Evolutionary conservation across 2,329 filamentous ascomycete genomes (phyloP).

Genomic region (Ceratocystis ficicola): DNA sequence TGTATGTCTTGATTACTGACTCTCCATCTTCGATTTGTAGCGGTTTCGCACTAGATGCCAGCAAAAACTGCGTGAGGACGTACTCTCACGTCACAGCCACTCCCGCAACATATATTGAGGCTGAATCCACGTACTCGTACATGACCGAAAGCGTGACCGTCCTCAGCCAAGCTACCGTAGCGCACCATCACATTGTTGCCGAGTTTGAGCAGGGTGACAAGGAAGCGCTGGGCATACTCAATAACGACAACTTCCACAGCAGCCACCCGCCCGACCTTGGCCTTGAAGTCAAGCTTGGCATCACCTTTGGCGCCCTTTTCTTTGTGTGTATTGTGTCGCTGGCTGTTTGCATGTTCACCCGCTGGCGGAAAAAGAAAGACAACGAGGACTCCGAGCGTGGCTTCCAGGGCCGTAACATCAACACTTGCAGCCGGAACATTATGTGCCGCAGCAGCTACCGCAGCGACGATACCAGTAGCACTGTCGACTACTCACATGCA

Average conservation of each 20-base stretch:
- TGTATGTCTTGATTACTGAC: neutral
- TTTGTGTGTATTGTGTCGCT: conserved; percentile 18
- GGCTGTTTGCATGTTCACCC: conserved; percentile 19
- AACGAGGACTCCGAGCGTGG: conserved; percentile 1
- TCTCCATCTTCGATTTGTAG: conserved; percentile 24
- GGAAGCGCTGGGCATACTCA: conserved; percentile 28
- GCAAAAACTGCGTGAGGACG: conserved; percentile 29
- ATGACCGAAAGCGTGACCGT: conserved; percentile 27
- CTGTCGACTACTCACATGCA: neutral
- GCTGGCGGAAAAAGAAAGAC: conserved; percentile 20
- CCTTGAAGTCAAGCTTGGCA: conserved; percentile 23
- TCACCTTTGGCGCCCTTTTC: conserved; percentile 21
- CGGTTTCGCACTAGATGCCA: conserved; percentile 29
- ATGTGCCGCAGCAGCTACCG: conserved; percentile 3
- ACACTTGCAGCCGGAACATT: conserved; percentile 7
- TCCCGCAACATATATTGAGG: conserved; percentile 29
- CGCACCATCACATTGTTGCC: conserved; percentile 31
- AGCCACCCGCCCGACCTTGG: conserved; percentile 16
- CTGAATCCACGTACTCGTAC: conserved; percentile 27
- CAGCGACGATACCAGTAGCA: neutral
- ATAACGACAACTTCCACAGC: conserved; percentile 26
- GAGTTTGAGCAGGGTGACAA: conserved; percentile 32
- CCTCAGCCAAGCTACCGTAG: conserved; percentile 31
- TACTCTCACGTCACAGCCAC: conserved; percentile 31
- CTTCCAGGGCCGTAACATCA: neutral